Conservation (phyloP, 805 yeast species). For the Ogataea angusta region DNA sequence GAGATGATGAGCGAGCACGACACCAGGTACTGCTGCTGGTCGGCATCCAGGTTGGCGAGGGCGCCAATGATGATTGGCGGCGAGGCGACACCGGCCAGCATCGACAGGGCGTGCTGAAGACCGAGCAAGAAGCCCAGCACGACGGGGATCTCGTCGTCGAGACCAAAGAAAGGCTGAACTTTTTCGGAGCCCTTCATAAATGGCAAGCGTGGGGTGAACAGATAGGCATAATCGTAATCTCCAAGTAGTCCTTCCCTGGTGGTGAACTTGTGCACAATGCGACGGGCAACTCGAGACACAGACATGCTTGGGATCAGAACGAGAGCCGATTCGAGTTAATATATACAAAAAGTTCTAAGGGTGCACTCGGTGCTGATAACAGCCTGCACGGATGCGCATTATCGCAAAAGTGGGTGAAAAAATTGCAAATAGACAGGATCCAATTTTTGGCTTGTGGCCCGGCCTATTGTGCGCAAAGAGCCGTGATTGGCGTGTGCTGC, state of each 20-base stretch:
- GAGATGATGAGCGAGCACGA: slow-evolving; percentile 71
- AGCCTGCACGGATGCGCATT: slow-evolving; percentile 3
- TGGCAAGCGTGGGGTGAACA: slow-evolving; percentile 80
- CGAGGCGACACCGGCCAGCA: slow-evolving; percentile 87
- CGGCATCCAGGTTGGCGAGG: slow-evolving; percentile 54
- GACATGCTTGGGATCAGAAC: neutral
- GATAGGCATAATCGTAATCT: slow-evolving; percentile 75
- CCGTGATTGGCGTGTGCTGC: neutral
- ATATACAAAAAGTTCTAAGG: too few relatives aligned
- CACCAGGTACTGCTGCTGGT: slow-evolving; percentile 56
- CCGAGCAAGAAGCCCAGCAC: slow-evolving; percentile 75
- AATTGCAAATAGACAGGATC: neutral
- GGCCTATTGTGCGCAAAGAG: neutral
- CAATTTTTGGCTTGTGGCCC: too few relatives aligned
- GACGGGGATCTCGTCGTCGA: slow-evolving; percentile 79
- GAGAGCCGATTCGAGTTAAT: too few relatives aligned
- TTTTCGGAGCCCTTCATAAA: slow-evolving; percentile 47
- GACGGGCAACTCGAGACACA: slow-evolving; percentile 5
- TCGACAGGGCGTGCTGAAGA: slow-evolving; percentile 81
- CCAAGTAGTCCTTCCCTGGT: slow-evolving; percentile 84
- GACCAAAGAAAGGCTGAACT: slow-evolving; percentile 78
- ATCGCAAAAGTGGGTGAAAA: slow-evolving; percentile 4
- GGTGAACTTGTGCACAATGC: slow-evolving; percentile 36
- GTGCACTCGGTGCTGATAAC: neutral
- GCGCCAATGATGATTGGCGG: slow-evolving; percentile 75